Percentiles rank a stretch among this genome's conserved stretches.
These are phyloP conservation scores for Chrysoporthe austroafricana DNA, from an alignment of 2,329 filamentous ascomycete species.

Conservation along the genomic window DNA sequence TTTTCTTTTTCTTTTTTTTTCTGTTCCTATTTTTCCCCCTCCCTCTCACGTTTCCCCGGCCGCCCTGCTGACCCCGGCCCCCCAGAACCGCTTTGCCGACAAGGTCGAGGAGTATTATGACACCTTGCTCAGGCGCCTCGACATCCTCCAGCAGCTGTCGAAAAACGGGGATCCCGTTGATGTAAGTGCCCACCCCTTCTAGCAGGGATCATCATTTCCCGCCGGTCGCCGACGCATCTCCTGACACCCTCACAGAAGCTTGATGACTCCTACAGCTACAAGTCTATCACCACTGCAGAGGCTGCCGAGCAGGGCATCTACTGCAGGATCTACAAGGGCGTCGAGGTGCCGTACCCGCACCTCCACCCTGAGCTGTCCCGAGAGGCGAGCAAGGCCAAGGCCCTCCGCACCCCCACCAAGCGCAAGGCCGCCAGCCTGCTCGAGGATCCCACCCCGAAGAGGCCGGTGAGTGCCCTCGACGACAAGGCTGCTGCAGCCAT, in stretches of 20 bases:
- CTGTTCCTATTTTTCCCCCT: constrained; percentile 4
- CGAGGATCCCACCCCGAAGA: constrained; percentile 56
- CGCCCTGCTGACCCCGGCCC: constrained; percentile 15
- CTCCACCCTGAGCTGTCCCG: constrained; percentile 42
- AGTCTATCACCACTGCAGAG: constrained; percentile 49
- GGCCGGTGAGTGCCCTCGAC: constrained; percentile 38
- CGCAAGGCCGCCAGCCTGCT: constrained; percentile 55
- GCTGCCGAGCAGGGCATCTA: constrained; percentile 50
- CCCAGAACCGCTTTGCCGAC: constrained; percentile 27
- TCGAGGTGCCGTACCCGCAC: constrained; percentile 48
- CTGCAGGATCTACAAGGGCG: constrained; percentile 43
- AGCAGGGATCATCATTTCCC: no score
- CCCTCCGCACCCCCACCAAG: constrained; percentile 36
- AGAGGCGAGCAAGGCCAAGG: constrained; percentile 39
- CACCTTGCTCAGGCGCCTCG: constrained; percentile 49
- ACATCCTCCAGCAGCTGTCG: constrained; percentile 49
- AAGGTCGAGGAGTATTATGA: constrained; percentile 47
- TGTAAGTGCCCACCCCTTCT: constrained; percentile 43
- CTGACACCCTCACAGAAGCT: constrained; percentile 29
- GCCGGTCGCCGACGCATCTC: not conserved
- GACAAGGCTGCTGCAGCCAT: constrained; percentile 38
- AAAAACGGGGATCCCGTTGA: constrained; percentile 51
- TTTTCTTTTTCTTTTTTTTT: not conserved
- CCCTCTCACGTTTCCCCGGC: not conserved
- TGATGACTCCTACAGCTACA: constrained; percentile 51